Conservation (phyloP, 1,284 basidiomycete species). For the Ganoderma resinaceum region DNA sequence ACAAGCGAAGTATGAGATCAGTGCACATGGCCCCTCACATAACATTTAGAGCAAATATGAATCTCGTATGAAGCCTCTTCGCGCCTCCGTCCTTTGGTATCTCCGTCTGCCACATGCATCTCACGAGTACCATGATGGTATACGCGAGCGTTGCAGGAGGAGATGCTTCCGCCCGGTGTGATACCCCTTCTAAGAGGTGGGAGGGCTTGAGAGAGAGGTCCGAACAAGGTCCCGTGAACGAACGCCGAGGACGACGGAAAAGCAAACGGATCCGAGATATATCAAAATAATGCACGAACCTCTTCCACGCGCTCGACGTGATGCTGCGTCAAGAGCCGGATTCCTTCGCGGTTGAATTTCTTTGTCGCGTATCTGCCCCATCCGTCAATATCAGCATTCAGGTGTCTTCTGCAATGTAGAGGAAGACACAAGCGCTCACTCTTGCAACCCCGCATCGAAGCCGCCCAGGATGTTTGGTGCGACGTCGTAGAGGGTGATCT, state of each 20-base stretch:
- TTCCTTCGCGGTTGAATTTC: conserved; percentile 81
- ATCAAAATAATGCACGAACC: conserved; percentile 42
- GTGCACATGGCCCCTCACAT: not conserved
- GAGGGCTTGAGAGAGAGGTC: not conserved
- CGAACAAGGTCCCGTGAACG: not conserved
- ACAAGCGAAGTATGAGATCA: conserved; percentile 8
- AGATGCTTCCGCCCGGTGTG: conserved; percentile 16
- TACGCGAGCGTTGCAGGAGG: not conserved
- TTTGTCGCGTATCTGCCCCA: conserved; percentile 67
- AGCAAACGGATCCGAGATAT: not conserved
- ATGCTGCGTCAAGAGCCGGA: conserved; percentile 78
- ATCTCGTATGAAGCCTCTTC: not conserved
- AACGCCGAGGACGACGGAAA: conserved; percentile 4
- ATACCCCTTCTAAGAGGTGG: not conserved
- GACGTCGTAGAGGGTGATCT: conserved; percentile 84
- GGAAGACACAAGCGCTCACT: conserved; percentile 47
- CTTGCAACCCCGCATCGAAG: conserved; percentile 76
- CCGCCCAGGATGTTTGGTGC: conserved; percentile 82
- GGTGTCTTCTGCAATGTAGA: conserved; percentile 4
- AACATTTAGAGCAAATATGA: not conserved
- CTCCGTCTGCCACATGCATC: not conserved
- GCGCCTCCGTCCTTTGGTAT: not conserved
- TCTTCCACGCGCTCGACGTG: conserved; percentile 82
- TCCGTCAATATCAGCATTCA: not conserved
- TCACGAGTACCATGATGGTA: not conserved